Conservation (phyloP, 441 rosid species). For the Eruca vesicaria region DNA sequence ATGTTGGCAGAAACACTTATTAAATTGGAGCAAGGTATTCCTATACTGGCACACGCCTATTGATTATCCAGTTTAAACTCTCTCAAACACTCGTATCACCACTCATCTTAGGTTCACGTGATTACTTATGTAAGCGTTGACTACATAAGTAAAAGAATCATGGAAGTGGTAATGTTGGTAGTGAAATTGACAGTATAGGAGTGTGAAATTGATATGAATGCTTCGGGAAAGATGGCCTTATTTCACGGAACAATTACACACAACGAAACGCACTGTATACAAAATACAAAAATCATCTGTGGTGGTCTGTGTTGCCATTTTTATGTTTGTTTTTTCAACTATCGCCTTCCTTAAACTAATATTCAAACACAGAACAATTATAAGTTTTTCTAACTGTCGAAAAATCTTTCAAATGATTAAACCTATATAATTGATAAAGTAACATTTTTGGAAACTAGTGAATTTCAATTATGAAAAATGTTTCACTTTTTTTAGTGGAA, state of each 20-base stretch:
- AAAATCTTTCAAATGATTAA: too few species aligned
- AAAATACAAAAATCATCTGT: constrained; percentile 22
- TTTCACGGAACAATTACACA: constrained; percentile 22
- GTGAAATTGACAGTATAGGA: constrained; percentile 25
- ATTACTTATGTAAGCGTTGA: constrained; percentile 26
- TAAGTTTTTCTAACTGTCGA: too few species aligned
- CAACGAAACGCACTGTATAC: constrained; percentile 33
- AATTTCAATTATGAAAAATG: constrained; percentile 1
- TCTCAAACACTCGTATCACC: constrained; percentile 1
- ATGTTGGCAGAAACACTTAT: not conserved
- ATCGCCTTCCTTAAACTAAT: too few species aligned
- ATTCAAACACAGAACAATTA: too few species aligned
- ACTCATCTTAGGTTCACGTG: constrained; percentile 24
- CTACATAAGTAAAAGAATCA: not conserved
- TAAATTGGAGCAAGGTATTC: constrained; percentile 12
- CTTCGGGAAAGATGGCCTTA: constrained; percentile 27
- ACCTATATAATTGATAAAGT: not conserved
- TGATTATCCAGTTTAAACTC: not conserved
- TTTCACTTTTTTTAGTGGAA: constrained; percentile 26
- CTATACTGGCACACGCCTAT: constrained; percentile 25
- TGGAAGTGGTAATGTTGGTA: constrained; percentile 6
- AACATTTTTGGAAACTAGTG: constrained; percentile 12
- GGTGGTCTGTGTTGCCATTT: constrained; percentile 37
- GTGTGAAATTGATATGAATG: constrained; percentile 16
- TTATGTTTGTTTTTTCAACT: not conserved